Conservation (phyloP, 495 filamentous ascomycete genomes). For the Clohesyomyces aquaticus region DNA sequence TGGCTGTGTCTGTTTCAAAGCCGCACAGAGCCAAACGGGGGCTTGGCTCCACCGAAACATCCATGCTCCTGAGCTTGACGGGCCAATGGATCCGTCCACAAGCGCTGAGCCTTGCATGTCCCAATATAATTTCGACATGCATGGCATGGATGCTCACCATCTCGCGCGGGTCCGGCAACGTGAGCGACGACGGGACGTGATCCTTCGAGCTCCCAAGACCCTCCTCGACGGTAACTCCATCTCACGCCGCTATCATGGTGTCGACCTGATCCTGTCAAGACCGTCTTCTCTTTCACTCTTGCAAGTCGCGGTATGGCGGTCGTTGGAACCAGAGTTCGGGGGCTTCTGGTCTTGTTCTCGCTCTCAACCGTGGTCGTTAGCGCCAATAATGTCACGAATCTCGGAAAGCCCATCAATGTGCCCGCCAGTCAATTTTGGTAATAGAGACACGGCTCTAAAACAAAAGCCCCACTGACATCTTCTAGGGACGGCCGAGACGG, state of each 20-base stretch:
- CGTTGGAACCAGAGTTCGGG: background rate
- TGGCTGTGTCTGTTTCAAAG: background rate
- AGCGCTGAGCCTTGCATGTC: background rate
- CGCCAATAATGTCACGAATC: conserved; percentile 8
- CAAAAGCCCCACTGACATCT: background rate
- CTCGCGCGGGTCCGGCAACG: background rate
- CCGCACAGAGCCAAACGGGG: background rate
- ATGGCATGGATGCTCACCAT: background rate
- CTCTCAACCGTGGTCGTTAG: background rate
- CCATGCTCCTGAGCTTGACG: background rate
- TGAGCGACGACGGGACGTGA: too few relatives aligned
- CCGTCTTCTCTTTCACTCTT: background rate
- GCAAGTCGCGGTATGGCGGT: conserved; percentile 4
- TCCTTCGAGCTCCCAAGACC: background rate
- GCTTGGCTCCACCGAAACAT: background rate
- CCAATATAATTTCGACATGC: background rate
- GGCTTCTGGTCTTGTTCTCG: conserved; percentile 4
- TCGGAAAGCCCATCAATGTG: conserved; percentile 31
- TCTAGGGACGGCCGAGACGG: conserved; percentile 38
- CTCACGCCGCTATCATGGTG: background rate
- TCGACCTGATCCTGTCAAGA: background rate
- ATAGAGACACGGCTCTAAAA: background rate
- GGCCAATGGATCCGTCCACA: background rate
- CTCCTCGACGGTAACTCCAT: background rate
- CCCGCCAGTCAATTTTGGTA: conserved; percentile 35